Conservation (phyloP, 495 filamentous ascomycete species). For the Extremus antarcticus region DNA sequence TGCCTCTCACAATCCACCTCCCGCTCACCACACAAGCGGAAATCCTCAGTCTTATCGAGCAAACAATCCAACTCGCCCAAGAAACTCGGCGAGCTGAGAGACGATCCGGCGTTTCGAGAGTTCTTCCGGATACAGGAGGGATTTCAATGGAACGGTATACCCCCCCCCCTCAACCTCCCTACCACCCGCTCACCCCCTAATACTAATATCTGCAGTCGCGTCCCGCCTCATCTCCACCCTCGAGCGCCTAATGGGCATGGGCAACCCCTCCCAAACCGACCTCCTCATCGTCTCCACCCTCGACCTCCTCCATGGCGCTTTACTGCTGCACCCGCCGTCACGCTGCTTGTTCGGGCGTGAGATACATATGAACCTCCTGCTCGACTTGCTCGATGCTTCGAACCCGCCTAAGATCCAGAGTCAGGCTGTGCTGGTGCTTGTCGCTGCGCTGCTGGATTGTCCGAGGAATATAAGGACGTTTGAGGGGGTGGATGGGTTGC, state of each 20-base stretch:
- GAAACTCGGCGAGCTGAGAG: conserved; percentile 53
- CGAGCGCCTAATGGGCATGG: conserved; percentile 73
- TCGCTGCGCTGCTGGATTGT: conserved; percentile 71
- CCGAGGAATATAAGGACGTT: conserved; percentile 84
- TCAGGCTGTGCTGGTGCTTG: conserved; percentile 75
- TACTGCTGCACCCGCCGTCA: conserved; percentile 88
- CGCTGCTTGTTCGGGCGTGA: conserved; percentile 78
- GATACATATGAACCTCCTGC: conserved; percentile 89
- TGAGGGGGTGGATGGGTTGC: conserved; percentile 81
- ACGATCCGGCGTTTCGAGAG: conserved; percentile 86
- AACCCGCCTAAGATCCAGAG: conserved; percentile 89
- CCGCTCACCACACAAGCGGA: conserved; percentile 25
- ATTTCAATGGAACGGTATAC: conserved; percentile 87
- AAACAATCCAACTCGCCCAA: conserved; percentile 33
- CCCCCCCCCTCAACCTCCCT: neutral
- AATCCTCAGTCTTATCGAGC: conserved; percentile 31
- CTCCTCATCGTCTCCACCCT: conserved; percentile 79
- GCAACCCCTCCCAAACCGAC: conserved; percentile 60
- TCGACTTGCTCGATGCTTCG: conserved; percentile 87
- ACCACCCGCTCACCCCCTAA: neutral
- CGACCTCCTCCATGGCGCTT: conserved; percentile 78
- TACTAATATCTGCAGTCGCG: conserved; percentile 16
- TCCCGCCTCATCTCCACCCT: conserved; percentile 65
- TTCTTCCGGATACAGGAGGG: conserved; percentile 95
- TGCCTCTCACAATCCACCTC: conserved; percentile 57